Percentiles rank a stretch among this genome's conserved stretches.
phyloP scores from a whole-genome alignment of 2,329 filamentous ascomycete species.

The Penicillium sp. region DNA sequence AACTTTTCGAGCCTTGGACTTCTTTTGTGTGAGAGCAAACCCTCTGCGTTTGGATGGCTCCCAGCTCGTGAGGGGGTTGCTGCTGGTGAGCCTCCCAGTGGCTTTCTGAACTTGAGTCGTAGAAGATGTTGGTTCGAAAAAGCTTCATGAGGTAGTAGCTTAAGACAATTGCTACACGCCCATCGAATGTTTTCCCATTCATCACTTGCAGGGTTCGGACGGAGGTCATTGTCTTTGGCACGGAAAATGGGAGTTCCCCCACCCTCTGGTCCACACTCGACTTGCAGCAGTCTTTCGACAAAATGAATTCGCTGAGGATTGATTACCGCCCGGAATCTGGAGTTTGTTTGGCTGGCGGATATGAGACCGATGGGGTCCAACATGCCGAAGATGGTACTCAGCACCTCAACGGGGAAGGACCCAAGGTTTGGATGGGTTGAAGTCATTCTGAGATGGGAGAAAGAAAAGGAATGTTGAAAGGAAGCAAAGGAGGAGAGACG shows the following conservation, averaged over 20 bases:
- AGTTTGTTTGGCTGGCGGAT: conserved; percentile 10
- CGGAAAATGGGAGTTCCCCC: conserved; percentile 5
- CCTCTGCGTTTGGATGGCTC: neutral
- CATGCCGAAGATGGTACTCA: conserved; percentile 5
- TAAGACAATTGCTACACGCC: conserved; percentile 11
- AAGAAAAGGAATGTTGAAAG: too few relatives aligned
- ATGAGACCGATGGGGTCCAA: conserved; percentile 11
- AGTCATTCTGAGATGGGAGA: too few relatives aligned
- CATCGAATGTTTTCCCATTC: conserved; percentile 11
- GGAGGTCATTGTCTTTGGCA: neutral
- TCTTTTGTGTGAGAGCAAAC: neutral
- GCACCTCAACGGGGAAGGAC: conserved; percentile 7
- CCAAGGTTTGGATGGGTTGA: neutral
- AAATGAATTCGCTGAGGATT: conserved; percentile 3
- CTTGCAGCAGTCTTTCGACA: conserved; percentile 9
- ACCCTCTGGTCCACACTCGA: conserved; percentile 7
- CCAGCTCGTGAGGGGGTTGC: conserved; percentile 1
- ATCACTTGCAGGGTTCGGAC: neutral
- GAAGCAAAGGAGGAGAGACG: too few relatives aligned
- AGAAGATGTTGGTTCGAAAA: conserved; percentile 12
- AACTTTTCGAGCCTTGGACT: neutral
- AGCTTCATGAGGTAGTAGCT: conserved; percentile 2
- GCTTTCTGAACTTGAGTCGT: conserved; percentile 12
- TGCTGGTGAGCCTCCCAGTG: conserved; percentile 6
- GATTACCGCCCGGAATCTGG: conserved; percentile 4